Evolutionary conservation across 2,329 filamentous ascomycete species (phyloP).

Genomic region (Aureobasidium sp.): DNA sequence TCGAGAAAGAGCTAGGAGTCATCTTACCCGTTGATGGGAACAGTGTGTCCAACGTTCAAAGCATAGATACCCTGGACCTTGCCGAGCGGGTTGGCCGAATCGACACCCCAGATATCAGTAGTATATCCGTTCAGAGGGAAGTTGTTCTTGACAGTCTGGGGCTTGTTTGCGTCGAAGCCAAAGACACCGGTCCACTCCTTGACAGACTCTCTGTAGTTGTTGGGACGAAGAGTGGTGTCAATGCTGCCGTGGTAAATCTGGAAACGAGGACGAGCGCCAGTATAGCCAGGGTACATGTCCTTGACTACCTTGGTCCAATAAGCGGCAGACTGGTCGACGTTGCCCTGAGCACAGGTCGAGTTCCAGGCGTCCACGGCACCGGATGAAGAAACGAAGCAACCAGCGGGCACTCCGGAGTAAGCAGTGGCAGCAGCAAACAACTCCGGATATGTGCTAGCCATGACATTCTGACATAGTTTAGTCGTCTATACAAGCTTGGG

Average conservation of each 20-base stretch:
- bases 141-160: slow-evolving; percentile 27
- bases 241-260: slow-evolving; percentile 52
- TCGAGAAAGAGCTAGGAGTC: neutral
- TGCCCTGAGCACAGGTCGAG: slow-evolving; percentile 44
- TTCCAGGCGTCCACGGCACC: slow-evolving; percentile 40
- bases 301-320: slow-evolving; percentile 45
- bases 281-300: slow-evolving; percentile 47
- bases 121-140: slow-evolving; percentile 30
- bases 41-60: slow-evolving; percentile 30
- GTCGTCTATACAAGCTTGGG: slow-evolving; percentile 4
- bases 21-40: slow-evolving; percentile 26
- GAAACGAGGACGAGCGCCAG: slow-evolving; percentile 47
- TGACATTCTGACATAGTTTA: slow-evolving; percentile 32
- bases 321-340: slow-evolving; percentile 38
- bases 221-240: slow-evolving; percentile 42
- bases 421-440: slow-evolving; percentile 46
- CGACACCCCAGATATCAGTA: slow-evolving; percentile 26
- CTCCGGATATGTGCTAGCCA: slow-evolving; percentile 47
- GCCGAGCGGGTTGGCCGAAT: slow-evolving; percentile 15
- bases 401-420: slow-evolving; percentile 49
- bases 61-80: slow-evolving; percentile 32
- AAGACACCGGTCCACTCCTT: slow-evolving; percentile 51
- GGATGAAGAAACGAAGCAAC: slow-evolving; percentile 40
- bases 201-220: slow-evolving; percentile 52
- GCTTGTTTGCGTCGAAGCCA: slow-evolving; percentile 29